Conservation (phyloP, 441 rosid genomes). For the Gossypium armourianum region DNA sequence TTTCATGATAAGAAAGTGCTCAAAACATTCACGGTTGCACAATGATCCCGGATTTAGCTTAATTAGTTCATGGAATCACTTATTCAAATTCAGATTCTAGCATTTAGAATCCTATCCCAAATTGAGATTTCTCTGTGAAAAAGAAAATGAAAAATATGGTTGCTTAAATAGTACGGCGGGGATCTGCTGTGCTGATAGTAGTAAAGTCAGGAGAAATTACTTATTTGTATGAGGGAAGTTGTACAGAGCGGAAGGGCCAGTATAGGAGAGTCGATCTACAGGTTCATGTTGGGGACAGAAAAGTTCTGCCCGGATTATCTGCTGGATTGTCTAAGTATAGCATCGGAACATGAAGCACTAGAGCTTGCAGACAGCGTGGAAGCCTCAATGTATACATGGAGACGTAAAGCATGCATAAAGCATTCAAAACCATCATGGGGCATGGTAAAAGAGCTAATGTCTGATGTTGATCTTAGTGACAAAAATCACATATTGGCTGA, state of each 20-base stretch:
- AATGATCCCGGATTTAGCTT: background rate
- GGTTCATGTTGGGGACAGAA: slow-evolving; percentile 32
- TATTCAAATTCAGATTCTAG: background rate
- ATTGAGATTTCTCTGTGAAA: background rate
- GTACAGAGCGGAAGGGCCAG: slow-evolving; percentile 46
- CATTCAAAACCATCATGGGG: slow-evolving; percentile 56
- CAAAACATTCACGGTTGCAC: background rate
- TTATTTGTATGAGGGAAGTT: background rate
- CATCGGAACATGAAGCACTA: slow-evolving; percentile 58
- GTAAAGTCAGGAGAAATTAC: background rate
- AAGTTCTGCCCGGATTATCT: slow-evolving; percentile 48
- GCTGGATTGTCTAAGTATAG: slow-evolving; percentile 37
- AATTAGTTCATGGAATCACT: background rate
- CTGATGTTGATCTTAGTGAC: slow-evolving; percentile 47
- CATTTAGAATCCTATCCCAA: background rate
- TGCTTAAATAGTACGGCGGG: background rate
- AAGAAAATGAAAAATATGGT: background rate
- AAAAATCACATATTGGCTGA: slow-evolving; percentile 48
- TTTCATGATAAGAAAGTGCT: background rate
- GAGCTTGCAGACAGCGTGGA: slow-evolving; percentile 53
- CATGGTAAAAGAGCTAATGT: slow-evolving; percentile 46
- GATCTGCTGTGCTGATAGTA: background rate
- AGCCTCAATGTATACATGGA: slow-evolving; percentile 61
- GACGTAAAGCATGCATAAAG: slow-evolving; percentile 52
- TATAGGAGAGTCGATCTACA: slow-evolving; percentile 53